Evolutionary conservation across 2,329 filamentous ascomycete genomes (phyloP), one percentile per base, ranked within the genome.

Genomic region (Aspergillus cejpii): DNA sequence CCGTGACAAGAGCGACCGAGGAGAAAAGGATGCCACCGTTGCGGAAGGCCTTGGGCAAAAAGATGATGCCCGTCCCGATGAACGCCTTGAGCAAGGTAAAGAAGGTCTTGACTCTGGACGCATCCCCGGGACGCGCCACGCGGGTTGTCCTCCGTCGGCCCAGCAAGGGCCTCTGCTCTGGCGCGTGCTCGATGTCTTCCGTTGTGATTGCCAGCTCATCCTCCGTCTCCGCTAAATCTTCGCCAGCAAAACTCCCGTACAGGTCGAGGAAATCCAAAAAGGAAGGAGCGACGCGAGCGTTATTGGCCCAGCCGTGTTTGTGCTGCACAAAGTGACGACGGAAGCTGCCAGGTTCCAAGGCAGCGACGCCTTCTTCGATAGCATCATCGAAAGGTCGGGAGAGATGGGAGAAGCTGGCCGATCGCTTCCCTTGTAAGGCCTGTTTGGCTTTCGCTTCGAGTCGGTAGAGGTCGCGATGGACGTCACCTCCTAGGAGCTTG

Each of bases 1-100:
- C 77, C 7, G 72, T 67, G 37, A 88, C 65, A 52, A 89, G 75
- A 0, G 82, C 81, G 39, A 87, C 66, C 0, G 80, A 82, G 0
- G 84, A 87, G 60, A 89, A 89, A 8, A 87, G 69, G 41, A 89
- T 81, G 19, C 85, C 85, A 27, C 85, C 85, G 52, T 89, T 89
- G 58, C 80, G 79, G 67, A 88, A 89, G 0, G 85, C 85, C 60
- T 87, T 88, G 37, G 85, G 85, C 36, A 89, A 64, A 59, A 89
- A 89, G 80, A 89, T 87, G 62, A 89, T 88, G 49, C 85, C 85
- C 0, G 85, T 89, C 38, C 85, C 85, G 42, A 89, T 78, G 56
- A 89, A 89, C 1, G 85, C 84, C 63, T 89, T 89, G 41, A 89
- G 70, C 7, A 88, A 71, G 0, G 84, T 89, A 63, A 88, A 87